phyloP scores from a whole-genome alignment of 1,139 yeast genomes.

The Ogataea hybrid region DNA sequence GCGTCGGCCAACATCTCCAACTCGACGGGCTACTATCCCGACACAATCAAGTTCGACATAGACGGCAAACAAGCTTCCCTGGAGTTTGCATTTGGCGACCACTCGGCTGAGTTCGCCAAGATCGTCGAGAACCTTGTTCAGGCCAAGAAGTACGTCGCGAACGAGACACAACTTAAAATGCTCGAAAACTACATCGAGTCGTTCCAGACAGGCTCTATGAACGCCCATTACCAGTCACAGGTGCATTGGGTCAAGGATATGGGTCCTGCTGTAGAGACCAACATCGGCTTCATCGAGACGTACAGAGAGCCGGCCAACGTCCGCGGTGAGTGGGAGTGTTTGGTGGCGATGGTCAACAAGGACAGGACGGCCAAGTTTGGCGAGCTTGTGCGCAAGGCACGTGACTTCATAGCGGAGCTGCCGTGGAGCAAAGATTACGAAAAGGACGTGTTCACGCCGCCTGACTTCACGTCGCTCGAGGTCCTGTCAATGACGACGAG shows the following conservation, averaged over 20 bases:
- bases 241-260: constrained; percentile 85
- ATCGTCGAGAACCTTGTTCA: constrained; percentile 54
- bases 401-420: constrained; percentile 57
- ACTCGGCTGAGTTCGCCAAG: constrained; percentile 55
- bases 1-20: constrained; percentile 55
- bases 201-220: constrained; percentile 79
- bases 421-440: constrained; percentile 79
- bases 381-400: constrained; percentile 64
- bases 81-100: constrained; percentile 74
- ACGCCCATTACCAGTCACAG: constrained; percentile 82
- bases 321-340: constrained; percentile 92
- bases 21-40: constrained; percentile 44
- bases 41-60: constrained; percentile 34
- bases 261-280: constrained; percentile 80
- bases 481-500: constrained; percentile 87
- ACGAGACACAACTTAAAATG: constrained; percentile 68
- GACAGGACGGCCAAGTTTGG: constrained; percentile 82
- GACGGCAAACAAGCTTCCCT: constrained; percentile 38
- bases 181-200: constrained; percentile 63
- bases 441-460: constrained; percentile 84
- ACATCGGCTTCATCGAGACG: constrained; percentile 88
- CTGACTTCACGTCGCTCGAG: constrained; percentile 87
- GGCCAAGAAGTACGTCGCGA: constrained; percentile 67
- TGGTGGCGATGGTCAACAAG: constrained; percentile 89
- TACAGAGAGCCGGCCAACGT: constrained; percentile 91